A percentile compares a stretch with the other conserved stretches of the same genome.
These are phyloP conservation scores for Aspergillus quadrilineatus DNA, from an alignment of 2,329 filamentous ascomycete species.

Conservation along the genomic window DNA sequence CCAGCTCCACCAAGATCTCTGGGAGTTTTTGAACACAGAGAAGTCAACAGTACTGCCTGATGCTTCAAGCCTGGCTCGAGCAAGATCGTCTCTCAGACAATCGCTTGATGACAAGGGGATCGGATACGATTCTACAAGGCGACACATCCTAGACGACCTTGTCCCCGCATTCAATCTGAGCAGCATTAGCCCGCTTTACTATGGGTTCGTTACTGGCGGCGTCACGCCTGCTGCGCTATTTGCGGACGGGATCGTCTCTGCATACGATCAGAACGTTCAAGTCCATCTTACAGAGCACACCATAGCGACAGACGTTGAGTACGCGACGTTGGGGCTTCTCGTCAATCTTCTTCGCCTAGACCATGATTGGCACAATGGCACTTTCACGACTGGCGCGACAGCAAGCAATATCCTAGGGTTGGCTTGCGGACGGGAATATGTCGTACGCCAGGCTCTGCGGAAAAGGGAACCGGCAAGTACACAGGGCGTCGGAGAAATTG, in stretches of 20 bases:
- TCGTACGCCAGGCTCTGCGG: constrained; percentile 44
- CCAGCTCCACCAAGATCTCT: constrained; percentile 28
- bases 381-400: constrained; percentile 75
- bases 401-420: constrained; percentile 65
- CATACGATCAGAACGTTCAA: constrained; percentile 78
- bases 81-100: constrained; percentile 34
- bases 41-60: constrained; percentile 34
- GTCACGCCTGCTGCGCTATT: constrained; percentile 74
- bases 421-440: constrained; percentile 67
- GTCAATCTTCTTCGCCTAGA: constrained; percentile 64
- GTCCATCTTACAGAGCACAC: constrained; percentile 78
- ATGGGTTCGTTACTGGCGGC: constrained; percentile 86
- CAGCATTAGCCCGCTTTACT: constrained; percentile 68
- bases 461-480: constrained; percentile 27
- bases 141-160: constrained; percentile 44
- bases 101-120: constrained; percentile 30
- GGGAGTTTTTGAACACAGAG: constrained; percentile 32
- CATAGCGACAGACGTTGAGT: constrained; percentile 73
- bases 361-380: constrained; percentile 66
- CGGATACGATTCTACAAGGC: constrained; percentile 32
- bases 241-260: constrained; percentile 80
- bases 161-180: constrained; percentile 63
- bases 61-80: constrained; percentile 28
- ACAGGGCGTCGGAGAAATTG: constrained; percentile 64
- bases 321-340: constrained; percentile 68